These are phyloP conservation scores for Smithsoniella earleae DNA, from an alignment of 163 green algal species.

Conservation along the genomic window DNA sequence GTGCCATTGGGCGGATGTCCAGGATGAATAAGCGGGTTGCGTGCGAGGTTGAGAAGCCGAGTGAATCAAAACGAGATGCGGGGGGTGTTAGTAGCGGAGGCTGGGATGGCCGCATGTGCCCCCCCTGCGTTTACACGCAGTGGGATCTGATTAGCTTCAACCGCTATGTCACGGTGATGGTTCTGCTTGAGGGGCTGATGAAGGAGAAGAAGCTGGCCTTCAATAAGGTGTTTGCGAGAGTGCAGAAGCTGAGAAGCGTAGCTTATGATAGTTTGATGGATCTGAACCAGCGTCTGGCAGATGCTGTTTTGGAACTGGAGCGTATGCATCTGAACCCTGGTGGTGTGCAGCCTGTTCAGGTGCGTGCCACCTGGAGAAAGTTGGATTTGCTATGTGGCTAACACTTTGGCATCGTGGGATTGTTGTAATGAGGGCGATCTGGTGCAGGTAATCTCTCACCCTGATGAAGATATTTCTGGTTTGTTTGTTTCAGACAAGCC, in stretches of 20 bases:
- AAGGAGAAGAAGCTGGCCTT: background rate
- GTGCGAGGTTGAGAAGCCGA: background rate
- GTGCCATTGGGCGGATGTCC: background rate
- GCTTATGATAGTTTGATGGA: background rate
- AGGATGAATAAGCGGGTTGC: background rate
- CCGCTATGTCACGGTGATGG: background rate
- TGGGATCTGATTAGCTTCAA: constrained; percentile 4
- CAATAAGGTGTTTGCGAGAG: background rate
- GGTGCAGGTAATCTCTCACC: background rate
- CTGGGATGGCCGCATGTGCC: too few species aligned
- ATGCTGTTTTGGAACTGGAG: constrained; percentile 5
- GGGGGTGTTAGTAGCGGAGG: too few species aligned
- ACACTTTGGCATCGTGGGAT: background rate
- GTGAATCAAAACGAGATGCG: too few species aligned
- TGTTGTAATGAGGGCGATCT: background rate
- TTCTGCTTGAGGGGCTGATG: background rate
- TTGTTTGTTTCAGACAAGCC: too few species aligned
- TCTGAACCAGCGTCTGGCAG: background rate
- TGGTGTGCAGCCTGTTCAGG: background rate
- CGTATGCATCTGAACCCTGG: background rate
- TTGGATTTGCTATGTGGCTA: too few species aligned
- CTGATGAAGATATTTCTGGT: background rate
- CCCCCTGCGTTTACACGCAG: background rate
- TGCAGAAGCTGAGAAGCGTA: background rate
- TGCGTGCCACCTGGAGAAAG: too few species aligned